These are phyloP conservation scores for Cornus kousa DNA, from an alignment of 148 eudicot genomes.

Conservation along the genomic window DNA sequence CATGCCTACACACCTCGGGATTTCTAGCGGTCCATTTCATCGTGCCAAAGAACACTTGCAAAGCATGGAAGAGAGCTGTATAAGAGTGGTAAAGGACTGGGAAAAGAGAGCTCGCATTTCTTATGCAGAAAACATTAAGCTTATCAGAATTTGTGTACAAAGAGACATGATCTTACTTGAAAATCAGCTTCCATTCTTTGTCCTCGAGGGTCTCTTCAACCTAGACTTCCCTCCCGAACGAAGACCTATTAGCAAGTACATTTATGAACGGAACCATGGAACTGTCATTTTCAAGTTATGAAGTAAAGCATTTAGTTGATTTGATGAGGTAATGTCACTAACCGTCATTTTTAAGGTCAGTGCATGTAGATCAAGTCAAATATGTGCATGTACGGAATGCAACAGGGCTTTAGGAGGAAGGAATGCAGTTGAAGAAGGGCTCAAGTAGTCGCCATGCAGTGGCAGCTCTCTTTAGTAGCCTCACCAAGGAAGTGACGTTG, in stretches of 20 bases:
- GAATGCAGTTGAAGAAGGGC: slow-evolving; percentile 22
- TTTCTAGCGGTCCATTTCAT: slow-evolving; percentile 36
- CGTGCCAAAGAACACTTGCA: not conserved
- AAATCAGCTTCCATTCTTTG: slow-evolving; percentile 38
- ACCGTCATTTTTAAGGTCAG: not conserved
- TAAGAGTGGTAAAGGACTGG: slow-evolving; percentile 12
- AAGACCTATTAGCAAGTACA: not conserved
- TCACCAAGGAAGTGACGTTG: too few species aligned
- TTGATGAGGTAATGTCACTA: slow-evolving; percentile 8
- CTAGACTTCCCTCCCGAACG: not conserved
- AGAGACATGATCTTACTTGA: slow-evolving; percentile 26
- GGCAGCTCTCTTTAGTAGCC: too few species aligned
- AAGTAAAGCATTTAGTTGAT: slow-evolving; percentile 30
- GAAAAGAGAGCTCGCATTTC: slow-evolving; percentile 23
- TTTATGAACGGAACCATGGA: not conserved
- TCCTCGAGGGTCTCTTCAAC: slow-evolving; percentile 26
- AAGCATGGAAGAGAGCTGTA: slow-evolving; percentile 18
- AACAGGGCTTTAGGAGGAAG: slow-evolving; percentile 25
- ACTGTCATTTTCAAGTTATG: not conserved
- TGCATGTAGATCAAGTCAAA: not conserved
- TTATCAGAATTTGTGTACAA: slow-evolving; percentile 15
- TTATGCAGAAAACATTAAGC: slow-evolving; percentile 8
- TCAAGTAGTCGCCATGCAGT: not conserved
- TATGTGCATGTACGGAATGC: slow-evolving; percentile 16
- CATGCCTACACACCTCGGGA: slow-evolving; percentile 31